Conservation (phyloP, 2,329 filamentous ascomycete species). For the Fusarium incarnatum region DNA sequence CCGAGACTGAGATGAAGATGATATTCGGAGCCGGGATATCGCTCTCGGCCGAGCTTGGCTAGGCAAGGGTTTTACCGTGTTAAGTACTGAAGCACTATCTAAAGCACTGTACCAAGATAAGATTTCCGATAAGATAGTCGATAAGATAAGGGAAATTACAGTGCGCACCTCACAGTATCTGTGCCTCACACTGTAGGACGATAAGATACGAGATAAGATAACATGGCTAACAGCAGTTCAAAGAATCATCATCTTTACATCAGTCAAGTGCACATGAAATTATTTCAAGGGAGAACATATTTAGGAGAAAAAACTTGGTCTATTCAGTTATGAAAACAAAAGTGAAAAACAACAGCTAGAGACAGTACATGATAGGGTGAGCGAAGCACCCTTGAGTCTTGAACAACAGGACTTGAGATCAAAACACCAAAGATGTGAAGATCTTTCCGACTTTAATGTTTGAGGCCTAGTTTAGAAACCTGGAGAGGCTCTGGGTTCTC, state of each 20-base stretch:
- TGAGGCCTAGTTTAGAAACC: background rate
- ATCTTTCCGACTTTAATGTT: too few relatives aligned
- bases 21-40: background rate
- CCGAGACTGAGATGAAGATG: background rate
- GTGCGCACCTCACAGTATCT: background rate
- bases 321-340: background rate
- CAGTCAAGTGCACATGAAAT: too few relatives aligned
- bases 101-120: rapidly evolving
- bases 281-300: background rate
- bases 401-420: background rate
- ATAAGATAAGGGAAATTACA: background rate
- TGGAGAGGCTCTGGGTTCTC: too few relatives aligned
- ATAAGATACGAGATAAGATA: background rate
- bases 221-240: too few relatives aligned
- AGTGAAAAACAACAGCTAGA: background rate
- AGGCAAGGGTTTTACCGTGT: too few relatives aligned
- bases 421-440: background rate
- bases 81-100: too few relatives aligned
- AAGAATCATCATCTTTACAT: too few relatives aligned
- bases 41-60: background rate
- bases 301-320: background rate
- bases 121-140: too few relatives aligned
- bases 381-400: background rate
- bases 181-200: rapidly evolving
- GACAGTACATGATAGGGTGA: background rate